Evolutionary conservation across 352 stramenopile species (phyloP), one percentile per base, ranked within the genome.

Genomic region (Peronospora destructor): DNA sequence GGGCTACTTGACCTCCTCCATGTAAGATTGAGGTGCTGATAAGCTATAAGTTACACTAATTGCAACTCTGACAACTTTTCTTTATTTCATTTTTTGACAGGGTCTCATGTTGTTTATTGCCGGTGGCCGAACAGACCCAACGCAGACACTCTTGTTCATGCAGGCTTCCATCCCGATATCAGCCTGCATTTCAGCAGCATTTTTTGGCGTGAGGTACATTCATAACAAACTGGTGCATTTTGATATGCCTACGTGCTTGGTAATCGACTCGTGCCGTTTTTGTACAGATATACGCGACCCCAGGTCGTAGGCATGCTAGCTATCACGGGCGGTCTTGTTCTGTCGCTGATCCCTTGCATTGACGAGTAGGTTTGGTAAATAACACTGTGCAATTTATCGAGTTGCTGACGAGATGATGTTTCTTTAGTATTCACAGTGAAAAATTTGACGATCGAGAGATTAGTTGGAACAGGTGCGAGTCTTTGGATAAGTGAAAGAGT

Each of bases 51-150:
- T 36, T 35, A 29, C 10, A 26, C 13, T 14, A 9, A 43, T 38
- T 39, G 11, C 23, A 38, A 12, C 3, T 33, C 16, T 56, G 28
- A 50, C 35, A 36, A 35, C 23, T 25, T 11, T 45, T 34, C 28
- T 28, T 49, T 6, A 35, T n/a, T 53, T 19, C 10, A 11, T 42
- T 56, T 4, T 23, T 14, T 48, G 17, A 3, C 39, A 94, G 84
- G 75, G 76, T 16, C 77, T 94, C 73, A 66, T 91, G 48, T 56
- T 94, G 39, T 94, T 91, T 59, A 74, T 94, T 51, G 76, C 84
- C 2, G 84, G 81, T 6, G 84, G 84, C 3, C 76, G 80, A 44
- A 94, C 79, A 25, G 78, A 87, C 38, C 80, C 84, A n/a, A 84
- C 81, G 26, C 76, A 90, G 41, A 94, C 84, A 21, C 63, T 94